These are phyloP conservation scores for Termitomyces sp. DNA, from an alignment of 768 basidiomycete species.

Conservation along the genomic window DNA sequence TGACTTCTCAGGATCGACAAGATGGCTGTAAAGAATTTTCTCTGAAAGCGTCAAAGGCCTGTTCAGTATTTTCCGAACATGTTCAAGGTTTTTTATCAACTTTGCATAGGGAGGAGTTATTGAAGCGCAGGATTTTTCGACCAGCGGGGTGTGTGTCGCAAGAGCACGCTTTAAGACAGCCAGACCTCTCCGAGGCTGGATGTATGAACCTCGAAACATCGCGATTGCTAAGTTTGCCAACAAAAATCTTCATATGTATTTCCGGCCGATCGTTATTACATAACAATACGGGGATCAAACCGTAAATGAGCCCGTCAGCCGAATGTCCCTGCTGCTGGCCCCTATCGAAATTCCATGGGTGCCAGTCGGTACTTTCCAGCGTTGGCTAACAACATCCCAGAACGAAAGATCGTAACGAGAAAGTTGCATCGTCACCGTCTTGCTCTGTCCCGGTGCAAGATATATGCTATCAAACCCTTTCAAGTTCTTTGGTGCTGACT, in stretches of 20 bases:
- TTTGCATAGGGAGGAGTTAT: constrained; percentile 83
- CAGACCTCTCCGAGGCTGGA: constrained; percentile 17
- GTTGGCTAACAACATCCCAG: constrained; percentile 49
- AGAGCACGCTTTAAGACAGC: constrained; percentile 24
- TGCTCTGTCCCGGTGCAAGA: constrained; percentile 37
- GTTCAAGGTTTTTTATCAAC: constrained; percentile 65
- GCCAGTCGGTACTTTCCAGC: constrained; percentile 52
- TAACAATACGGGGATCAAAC: constrained; percentile 19
- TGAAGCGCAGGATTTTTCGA: constrained; percentile 42
- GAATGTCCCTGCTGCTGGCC: constrained; percentile 45
- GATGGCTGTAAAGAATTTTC: constrained; percentile 95
- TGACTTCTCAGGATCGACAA: constrained; percentile 71
- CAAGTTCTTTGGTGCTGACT: constrained; percentile 43
- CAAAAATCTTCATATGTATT: constrained; percentile 9
- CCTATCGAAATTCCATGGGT: constrained; percentile 42
- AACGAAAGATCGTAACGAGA: constrained; percentile 48
- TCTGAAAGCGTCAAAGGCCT: constrained; percentile 91
- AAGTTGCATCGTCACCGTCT: constrained; percentile 40
- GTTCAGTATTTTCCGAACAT: constrained; percentile 64
- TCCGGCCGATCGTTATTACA: constrained; percentile 8
- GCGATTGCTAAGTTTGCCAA: background rate
- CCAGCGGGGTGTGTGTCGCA: constrained; percentile 32
- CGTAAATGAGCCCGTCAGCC: constrained; percentile 35
- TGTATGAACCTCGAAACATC: constrained; percentile 24
- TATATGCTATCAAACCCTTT: constrained; percentile 54